A percentile compares a stretch with the other conserved stretches of the same genome.
Evolutionary conservation across 306 rosid genomes (phyloP).

Genomic region (Malus domestica): ASM211411v1 NC_041789.1:32252501-32253000

Average conservation of each 20-base stretch:
- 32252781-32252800: not conserved
- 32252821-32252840: not conserved
- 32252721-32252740: not conserved
- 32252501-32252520: not conserved
- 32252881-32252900: not conserved
- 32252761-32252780: not conserved
- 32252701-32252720: not conserved
- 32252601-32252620: not conserved
- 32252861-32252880: not conserved
- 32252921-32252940: not conserved
- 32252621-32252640: not conserved
- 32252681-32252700: not conserved
- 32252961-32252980: conserved; percentile 87
- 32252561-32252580: not conserved
- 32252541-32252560: not conserved
- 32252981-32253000: conserved; percentile 96
- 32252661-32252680: not conserved
- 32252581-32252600: not conserved
- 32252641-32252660: not conserved
- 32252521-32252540: not conserved
- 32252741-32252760: not conserved
- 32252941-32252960: not conserved
- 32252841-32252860: not conserved
- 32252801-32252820: not conserved
- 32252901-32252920: not conserved